Base-by-base conservation (phyloP, 108 stramenopile genomes). In the Cyclostephanos invisitatus region DNA sequence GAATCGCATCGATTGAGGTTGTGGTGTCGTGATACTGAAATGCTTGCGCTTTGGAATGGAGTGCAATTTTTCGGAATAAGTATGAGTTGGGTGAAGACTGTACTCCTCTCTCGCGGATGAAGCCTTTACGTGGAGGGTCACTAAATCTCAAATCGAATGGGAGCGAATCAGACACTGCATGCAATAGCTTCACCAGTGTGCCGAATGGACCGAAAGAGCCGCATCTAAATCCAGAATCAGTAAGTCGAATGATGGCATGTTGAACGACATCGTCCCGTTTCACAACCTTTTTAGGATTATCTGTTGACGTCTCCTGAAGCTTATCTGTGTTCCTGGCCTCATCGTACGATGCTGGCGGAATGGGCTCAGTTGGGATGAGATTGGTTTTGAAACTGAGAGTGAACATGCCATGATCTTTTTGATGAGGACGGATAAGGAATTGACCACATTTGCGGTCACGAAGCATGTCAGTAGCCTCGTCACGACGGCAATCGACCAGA, bases 191-290 rank as follows among this genome's bases (percentile, higher is more conserved):
- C 63, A 88, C 77, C 20, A 95, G 73, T 5, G 85, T 87, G 10
- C 86, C 75, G 62, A 87, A 93, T 22, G 94, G 94, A 55, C 94
- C 94, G 75, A 92, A 95, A 12, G 94, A 95, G 9, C 94, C 94
- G 57, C 94, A 95, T 22, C 91, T 77, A 56, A 93, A 95, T 0
- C 94, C 94, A 47, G 89, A 88, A 70, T 92, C 91, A 18, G 91
- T 87, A 15, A 95, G 80, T 2, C 94, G 86, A 55, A 95, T 73
- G 20, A 95, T 91, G 20, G 94, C 94, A 72, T 95, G 94, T 63
- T 95, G 94, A 4, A 95, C 94, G 48, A 91, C 85, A 67, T 91
- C 89, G 56, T 94, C 88, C 1, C 74, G 81, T 53, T 83, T 86
- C 18, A 85, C 68, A 35, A 89, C 49, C 36, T 80, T 65, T 42